Conservation (phyloP, 1,284 basidiomycete genomes). For the Cystobasidium pallidum region DNA sequence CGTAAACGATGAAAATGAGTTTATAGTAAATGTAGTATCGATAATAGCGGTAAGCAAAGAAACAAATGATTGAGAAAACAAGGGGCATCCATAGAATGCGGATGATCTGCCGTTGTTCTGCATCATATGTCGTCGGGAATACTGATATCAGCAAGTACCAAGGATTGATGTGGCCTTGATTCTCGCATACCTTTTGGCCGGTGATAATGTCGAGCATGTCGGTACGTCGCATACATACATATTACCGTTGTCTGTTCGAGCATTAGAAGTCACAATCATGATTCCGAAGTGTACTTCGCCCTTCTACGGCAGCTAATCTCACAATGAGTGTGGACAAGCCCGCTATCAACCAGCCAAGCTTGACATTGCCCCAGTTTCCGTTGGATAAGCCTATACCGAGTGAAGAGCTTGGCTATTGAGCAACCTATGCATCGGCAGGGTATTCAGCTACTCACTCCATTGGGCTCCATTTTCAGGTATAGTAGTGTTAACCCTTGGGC, state of each 20-base stretch:
- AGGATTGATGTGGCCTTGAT: not conserved
- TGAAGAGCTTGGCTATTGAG: not conserved
- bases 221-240: slow-evolving; percentile 52
- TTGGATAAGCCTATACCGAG: not conserved
- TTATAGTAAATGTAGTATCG: slow-evolving; percentile 73
- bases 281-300: no score
- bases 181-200: slow-evolving; percentile 18
- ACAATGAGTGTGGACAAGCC: slow-evolving; percentile 68
- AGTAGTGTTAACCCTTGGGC: slow-evolving; percentile 4
- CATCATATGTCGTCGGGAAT: slow-evolving; percentile 46
- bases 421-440: not conserved
- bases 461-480: slow-evolving; percentile 24
- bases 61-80: slow-evolving; percentile 79
- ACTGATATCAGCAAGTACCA: not conserved
- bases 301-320: no score
- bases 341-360: slow-evolving; percentile 73
- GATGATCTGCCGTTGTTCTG: slow-evolving; percentile 56
- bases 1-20: slow-evolving; percentile 60
- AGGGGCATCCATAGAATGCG: slow-evolving; percentile 57
- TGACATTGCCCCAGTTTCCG: slow-evolving; percentile 59
- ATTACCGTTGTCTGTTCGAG: slow-evolving; percentile 53
- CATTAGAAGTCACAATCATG: not conserved
- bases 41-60: slow-evolving; percentile 84
- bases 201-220: slow-evolving; percentile 55
- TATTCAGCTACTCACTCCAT: slow-evolving; percentile 14